Base-by-base conservation (phyloP, 768 basidiomycete genomes). In the Exidia glandulosa region DNA sequence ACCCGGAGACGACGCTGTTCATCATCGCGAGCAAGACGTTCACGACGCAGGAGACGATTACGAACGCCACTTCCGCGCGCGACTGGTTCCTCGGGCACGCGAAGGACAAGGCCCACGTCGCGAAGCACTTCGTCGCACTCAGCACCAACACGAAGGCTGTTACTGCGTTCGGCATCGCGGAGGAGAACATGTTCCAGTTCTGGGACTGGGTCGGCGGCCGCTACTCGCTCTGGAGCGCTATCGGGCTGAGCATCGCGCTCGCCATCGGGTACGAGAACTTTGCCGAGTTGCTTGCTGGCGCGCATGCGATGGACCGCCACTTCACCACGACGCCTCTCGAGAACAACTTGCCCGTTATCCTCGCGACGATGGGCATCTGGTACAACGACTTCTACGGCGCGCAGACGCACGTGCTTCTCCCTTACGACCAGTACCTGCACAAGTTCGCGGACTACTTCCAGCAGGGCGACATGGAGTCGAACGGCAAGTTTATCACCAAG, bases 381-480 rank as follows among this genome's bases (percentile, higher is more conserved):
- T 99, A 98, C 80, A 96, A 97, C 71, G 91, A 98, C 77, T 99
- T 98, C 74, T 97, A 95, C 71, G 89, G 92, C 64, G 77, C 95
- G 34, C 96, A 99, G 75, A 98, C 96, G 3, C 90, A 95, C 64
- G 91, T 88, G 2, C 80, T 99, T 45, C 80, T 99, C 47, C 96
- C 96, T 0, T 99, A 99, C 69, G 96, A 99, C 74, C 96, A 99
- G 72, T 99, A 99, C 75, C 77, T 99, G 64, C 91, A 97, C 81
- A 96, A 95, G 73, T 99, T 99, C 67, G 95, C 96, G 36, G 96
- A 99, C 74, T 98, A 98, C 79, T 99, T 99, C 90, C 96, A 97
- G 73, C 96, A 98, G 73, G 95, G 94, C 52, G 96, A 99, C 73
- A 99, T 99, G 96, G 96, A 99, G 75, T 96, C 93, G 27, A 97